Conservation (phyloP, 129 eudicot species). For the Centella asiatica region DNA sequence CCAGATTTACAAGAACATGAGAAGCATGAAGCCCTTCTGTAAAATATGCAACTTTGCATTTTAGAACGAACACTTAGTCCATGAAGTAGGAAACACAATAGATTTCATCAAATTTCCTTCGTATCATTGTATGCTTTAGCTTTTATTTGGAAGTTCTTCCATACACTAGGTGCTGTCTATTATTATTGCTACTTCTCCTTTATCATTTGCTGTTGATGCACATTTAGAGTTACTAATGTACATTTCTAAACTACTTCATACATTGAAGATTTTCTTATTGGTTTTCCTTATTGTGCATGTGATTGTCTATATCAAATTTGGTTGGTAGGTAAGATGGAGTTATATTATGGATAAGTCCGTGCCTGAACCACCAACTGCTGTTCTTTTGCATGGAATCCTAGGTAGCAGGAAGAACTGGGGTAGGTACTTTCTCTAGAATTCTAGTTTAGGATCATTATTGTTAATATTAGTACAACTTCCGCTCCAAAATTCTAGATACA, state of each 20-base stretch:
- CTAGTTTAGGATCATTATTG: no score
- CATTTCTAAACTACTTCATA: not conserved
- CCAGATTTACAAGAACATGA: not conserved
- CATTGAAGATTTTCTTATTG: slow-evolving; percentile 5
- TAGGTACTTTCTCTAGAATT: slow-evolving; percentile 20
- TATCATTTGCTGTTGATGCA: not conserved
- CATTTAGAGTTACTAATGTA: slow-evolving; percentile 6
- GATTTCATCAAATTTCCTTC: no score
- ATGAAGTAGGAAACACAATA: no score
- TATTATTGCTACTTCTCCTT: not conserved
- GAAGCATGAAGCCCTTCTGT: not conserved
- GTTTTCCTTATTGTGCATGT: not conserved
- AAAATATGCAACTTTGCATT: not conserved
- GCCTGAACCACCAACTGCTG: slow-evolving; percentile 91
- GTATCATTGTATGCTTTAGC: no score
- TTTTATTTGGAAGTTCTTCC: no score
- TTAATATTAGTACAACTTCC: no score
- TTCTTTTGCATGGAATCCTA: slow-evolving; percentile 87
- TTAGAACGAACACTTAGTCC: not conserved
- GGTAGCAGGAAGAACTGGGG: slow-evolving; percentile 99
- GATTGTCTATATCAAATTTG: slow-evolving; percentile 16
- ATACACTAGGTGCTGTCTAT: no score
- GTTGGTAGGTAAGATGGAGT: slow-evolving; percentile 80
- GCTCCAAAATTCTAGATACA: no score
- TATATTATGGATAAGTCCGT: slow-evolving; percentile 62